A percentile compares a stretch with the other conserved stretches of the same genome.
phyloP scores from a whole-genome alignment of 805 yeast genomes.

The Wickerhamomyces hampshirensis region DNA sequence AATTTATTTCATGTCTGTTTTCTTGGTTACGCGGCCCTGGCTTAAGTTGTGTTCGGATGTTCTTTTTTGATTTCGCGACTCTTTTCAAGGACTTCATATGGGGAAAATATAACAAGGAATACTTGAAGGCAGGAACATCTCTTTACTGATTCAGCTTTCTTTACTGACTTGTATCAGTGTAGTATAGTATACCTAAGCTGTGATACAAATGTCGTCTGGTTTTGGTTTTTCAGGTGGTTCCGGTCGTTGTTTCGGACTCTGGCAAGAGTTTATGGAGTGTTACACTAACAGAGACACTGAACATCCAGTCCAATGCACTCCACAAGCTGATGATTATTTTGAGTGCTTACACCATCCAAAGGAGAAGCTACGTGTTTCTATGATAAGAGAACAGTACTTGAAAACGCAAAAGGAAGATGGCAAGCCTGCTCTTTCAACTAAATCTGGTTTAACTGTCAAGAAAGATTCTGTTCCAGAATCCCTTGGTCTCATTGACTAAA shows the following conservation, averaged over 20 bases:
- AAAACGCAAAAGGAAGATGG: conserved; percentile 8
- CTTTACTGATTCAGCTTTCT: too few species aligned
- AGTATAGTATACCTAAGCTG: too few species aligned
- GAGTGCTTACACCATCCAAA: conserved; percentile 47
- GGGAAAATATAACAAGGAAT: too few species aligned
- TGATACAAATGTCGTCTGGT: conserved; percentile 37
- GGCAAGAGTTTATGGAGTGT: conserved; percentile 43
- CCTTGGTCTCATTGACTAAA: conserved; percentile 17
- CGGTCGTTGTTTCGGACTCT: conserved; percentile 41
- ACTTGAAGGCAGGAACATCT: too few species aligned
- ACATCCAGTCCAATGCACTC: conserved; percentile 33
- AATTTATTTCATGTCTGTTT: too few species aligned
- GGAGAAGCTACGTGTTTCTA: conserved; percentile 29
- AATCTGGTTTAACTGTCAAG: conserved; percentile 6
- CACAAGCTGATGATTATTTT: conserved; percentile 40
- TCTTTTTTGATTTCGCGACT: too few species aligned
- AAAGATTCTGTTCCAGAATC: conserved; percentile 19
- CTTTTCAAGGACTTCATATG: too few species aligned
- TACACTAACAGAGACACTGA: conserved; percentile 35
- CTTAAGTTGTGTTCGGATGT: too few species aligned
- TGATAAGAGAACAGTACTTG: conserved; percentile 23
- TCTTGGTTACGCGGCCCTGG: too few species aligned
- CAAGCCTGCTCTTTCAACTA: background rate
- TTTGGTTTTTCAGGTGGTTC: conserved; percentile 38
- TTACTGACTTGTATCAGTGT: too few species aligned